Evolutionary conservation across 306 rosid species (phyloP).

Genomic region (Abrus pulchellus): DNA sequence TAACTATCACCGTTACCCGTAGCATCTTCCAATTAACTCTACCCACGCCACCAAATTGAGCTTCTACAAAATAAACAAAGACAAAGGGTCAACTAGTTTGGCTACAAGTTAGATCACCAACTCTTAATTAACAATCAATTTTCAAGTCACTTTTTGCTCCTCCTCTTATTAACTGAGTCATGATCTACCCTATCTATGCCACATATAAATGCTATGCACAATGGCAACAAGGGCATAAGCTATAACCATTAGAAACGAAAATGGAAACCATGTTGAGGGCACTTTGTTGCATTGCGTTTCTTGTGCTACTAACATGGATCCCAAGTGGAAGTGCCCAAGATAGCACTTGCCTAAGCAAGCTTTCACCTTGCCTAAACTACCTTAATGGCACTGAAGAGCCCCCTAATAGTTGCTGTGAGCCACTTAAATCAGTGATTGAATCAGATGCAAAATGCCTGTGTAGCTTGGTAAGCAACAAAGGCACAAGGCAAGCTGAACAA

Average conservation of each 20-base stretch:
- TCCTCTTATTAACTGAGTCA: not conserved
- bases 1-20: not conserved
- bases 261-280: conserved; percentile 35
- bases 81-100: conserved; percentile 31
- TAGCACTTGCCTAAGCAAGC: conserved; percentile 55
- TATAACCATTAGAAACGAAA: not conserved
- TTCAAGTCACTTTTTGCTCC: conserved; percentile 18
- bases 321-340: conserved; percentile 46
- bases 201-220: conserved; percentile 5
- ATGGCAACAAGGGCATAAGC: not conserved
- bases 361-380: conserved; percentile 65
- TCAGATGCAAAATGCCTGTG: conserved; percentile 64
- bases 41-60: not conserved
- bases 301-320: not conserved
- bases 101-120: conserved; percentile 54
- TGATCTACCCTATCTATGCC: not conserved
- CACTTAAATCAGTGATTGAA: conserved; percentile 62
- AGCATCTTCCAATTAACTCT: not conserved
- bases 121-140: not conserved
- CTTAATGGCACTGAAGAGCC: conserved; percentile 66
- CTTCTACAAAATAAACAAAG: not conserved
- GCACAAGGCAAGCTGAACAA: conserved; percentile 58
- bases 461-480: conserved; percentile 61
- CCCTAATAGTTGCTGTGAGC: conserved; percentile 65
- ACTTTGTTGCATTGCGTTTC: conserved; percentile 23